Evolutionary conservation across 208 protist genomes (phyloP), one percentile per base, ranked within the genome.

Genomic region (Crithidia expoeki): DNA sequence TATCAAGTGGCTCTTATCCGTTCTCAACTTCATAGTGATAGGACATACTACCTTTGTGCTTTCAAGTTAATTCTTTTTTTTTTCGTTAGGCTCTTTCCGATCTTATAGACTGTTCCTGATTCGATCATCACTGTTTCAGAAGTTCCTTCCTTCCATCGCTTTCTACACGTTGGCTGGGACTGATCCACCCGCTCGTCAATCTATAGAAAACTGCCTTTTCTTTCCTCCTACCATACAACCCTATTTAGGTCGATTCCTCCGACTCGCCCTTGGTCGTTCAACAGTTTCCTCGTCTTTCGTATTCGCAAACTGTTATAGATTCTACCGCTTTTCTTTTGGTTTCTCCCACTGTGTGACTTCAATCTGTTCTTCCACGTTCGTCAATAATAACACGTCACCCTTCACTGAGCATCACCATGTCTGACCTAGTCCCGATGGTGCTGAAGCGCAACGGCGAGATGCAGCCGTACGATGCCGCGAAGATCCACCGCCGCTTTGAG

Each of bases 391-490:
- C 44, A 16, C 44, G 19, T 50, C 12, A 9, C 17, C 19, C 21
- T 19, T 21, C 30, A 27, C 30, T n/a, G 42, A n/a, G n/a, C n/a
- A n/a, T 17, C 23, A 58, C 9, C 50, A 80, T 80, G 79, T 58
- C 68, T 16, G 65, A 71, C n/a, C 42, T 34, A 9, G 27, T 36
- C 21, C 74, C 52, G 0, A 65, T 62, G 19, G 80, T 95, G 33
- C 74, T 82, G 16, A 97, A 96, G 69, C 83, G 92, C 68, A 75
- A 90, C 61, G 93, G 90, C 25, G 61, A 67, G 11, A 46, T 62
- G 33, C 68, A 94, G 72, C 47, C 72, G 6, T 94, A 91, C 72
- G 77, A 89, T 70, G 55, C 40, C 0, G 66, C 60, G 0, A 94
- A 94, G 79, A 58, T 98, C 27, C 70, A 55, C 55, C 52, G 63